A percentile compares a stretch with the other conserved stretches of the same genome.
Conservation (phyloP, 2,329 filamentous ascomycete species). For the Xylaria sp. region DNA sequence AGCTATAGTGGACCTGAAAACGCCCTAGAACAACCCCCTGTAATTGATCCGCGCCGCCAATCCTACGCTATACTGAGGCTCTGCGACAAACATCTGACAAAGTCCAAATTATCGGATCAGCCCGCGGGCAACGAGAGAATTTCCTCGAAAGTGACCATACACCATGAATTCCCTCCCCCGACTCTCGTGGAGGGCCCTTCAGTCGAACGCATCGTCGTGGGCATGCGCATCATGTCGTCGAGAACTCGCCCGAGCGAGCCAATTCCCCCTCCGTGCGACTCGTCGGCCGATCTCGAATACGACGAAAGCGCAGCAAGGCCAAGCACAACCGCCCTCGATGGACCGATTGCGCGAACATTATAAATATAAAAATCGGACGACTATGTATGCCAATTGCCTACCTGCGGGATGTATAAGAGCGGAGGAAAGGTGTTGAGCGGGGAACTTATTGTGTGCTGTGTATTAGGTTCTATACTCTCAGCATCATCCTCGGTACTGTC, state of each 20-base stretch:
- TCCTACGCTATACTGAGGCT: conserved; percentile 12
- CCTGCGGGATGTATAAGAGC: background rate
- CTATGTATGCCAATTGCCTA: conserved; percentile 58
- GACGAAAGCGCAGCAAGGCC: conserved; percentile 38
- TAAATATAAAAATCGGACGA: conserved; percentile 73
- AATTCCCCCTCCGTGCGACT: conserved; percentile 30
- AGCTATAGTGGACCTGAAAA: conserved; percentile 20
- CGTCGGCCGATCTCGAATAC: conserved; percentile 43
- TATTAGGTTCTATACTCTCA: conserved; percentile 76
- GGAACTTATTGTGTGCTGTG: conserved; percentile 38
- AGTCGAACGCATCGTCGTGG: conserved; percentile 41
- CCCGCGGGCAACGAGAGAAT: conserved; percentile 6
- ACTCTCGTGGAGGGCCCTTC: conserved; percentile 49
- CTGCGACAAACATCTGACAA: conserved; percentile 20
- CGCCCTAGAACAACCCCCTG: conserved; percentile 30
- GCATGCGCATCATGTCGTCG: conserved; percentile 48
- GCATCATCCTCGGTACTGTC: conserved; percentile 80
- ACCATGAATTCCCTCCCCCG: conserved; percentile 55
- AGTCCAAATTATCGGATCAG: conserved; percentile 14
- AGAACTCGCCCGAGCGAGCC: conserved; percentile 37
- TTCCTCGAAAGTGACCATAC: background rate
- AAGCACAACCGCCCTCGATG: conserved; percentile 63
- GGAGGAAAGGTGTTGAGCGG: background rate
- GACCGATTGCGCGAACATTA: conserved; percentile 72
- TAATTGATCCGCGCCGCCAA: conserved; percentile 36